phyloP scores from a whole-genome alignment of 2,329 filamentous ascomycete species.

The Fusarium sp. region DNA sequence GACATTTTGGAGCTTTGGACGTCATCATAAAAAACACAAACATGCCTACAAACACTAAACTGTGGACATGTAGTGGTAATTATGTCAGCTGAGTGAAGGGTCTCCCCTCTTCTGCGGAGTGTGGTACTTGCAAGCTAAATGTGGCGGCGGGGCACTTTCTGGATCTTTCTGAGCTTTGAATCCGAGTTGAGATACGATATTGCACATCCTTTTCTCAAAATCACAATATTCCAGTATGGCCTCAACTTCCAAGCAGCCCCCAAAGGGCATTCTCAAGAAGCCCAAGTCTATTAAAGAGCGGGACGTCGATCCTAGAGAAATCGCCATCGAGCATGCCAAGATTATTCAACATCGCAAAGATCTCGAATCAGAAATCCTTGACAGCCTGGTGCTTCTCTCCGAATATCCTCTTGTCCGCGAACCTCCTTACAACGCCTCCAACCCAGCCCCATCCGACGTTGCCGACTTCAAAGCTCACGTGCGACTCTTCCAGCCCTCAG shows the following conservation, averaged over 20 bases:
- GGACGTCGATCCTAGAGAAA: slow-evolving; percentile 64
- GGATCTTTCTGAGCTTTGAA: slow-evolving; percentile 10
- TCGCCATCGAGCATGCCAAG: slow-evolving; percentile 86
- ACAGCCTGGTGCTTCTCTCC: slow-evolving; percentile 79
- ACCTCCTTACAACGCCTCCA: slow-evolving; percentile 59
- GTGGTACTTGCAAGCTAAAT: slow-evolving; percentile 23
- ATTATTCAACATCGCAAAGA: slow-evolving; percentile 87
- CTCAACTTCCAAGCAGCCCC: slow-evolving; percentile 52
- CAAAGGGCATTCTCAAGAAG: slow-evolving; percentile 75
- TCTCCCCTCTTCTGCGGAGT: slow-evolving; percentile 21
- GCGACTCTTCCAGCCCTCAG: slow-evolving; percentile 83
- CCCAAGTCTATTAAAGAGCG: slow-evolving; percentile 50
- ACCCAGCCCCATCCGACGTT: slow-evolving; percentile 71
- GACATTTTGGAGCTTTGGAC: slow-evolving; percentile 3
- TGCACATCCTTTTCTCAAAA: slow-evolving; percentile 10
- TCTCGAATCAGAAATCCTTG: slow-evolving; percentile 80
- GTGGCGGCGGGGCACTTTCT: slow-evolving; percentile 27
- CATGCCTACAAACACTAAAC: neutral
- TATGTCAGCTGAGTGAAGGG: slow-evolving; percentile 3
- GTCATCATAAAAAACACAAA: slow-evolving; percentile 3
- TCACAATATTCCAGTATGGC: slow-evolving; percentile 43
- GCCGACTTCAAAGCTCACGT: slow-evolving; percentile 76
- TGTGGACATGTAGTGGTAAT: neutral
- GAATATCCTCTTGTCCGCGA: slow-evolving; percentile 64
- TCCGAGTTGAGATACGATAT: slow-evolving; percentile 10